Conservation (phyloP, 225 moss, liverwort and hornwort genomes). For the Polytrichum formosum region DNA sequence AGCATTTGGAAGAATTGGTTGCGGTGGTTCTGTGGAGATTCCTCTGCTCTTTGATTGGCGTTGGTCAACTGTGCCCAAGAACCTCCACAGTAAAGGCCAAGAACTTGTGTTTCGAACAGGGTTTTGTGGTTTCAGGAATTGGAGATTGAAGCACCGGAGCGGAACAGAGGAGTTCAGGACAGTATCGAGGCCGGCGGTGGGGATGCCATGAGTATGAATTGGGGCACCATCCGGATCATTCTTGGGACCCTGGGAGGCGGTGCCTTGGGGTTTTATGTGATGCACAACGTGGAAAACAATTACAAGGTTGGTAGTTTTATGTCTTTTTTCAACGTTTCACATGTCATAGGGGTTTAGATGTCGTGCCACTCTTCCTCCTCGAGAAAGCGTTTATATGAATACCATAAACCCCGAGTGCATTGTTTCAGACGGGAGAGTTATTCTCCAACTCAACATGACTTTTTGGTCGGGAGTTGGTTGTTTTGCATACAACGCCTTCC, state of each 20-base stretch:
- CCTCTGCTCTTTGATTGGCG: too few species aligned
- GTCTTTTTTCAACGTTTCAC: background rate
- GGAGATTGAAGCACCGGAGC: too few species aligned
- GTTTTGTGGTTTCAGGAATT: too few species aligned
- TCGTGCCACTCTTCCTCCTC: background rate
- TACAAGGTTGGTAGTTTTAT: constrained; percentile 58
- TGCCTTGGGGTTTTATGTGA: constrained; percentile 85
- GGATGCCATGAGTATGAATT: constrained; percentile 35
- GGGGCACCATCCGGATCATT: constrained; percentile 75
- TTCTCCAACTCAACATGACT: too few species aligned
- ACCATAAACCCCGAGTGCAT: background rate
- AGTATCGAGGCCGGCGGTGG: background rate
- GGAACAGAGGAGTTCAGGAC: too few species aligned
- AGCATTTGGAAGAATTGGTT: too few species aligned
- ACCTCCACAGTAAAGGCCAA: too few species aligned
- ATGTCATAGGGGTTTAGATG: background rate
- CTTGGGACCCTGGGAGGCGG: constrained; percentile 90
- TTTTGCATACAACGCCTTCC: too few species aligned
- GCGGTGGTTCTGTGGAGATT: too few species aligned
- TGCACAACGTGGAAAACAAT: constrained; percentile 80
- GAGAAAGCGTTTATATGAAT: background rate
- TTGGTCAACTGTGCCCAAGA: too few species aligned
- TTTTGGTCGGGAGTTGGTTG: too few species aligned
- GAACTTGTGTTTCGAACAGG: too few species aligned
- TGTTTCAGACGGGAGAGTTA: background rate